A percentile compares a stretch with the other conserved stretches of the same genome.
Evolutionary conservation across 352 stramenopile genomes (phyloP).

Genomic region (Blastocystis sp.): DNA sequence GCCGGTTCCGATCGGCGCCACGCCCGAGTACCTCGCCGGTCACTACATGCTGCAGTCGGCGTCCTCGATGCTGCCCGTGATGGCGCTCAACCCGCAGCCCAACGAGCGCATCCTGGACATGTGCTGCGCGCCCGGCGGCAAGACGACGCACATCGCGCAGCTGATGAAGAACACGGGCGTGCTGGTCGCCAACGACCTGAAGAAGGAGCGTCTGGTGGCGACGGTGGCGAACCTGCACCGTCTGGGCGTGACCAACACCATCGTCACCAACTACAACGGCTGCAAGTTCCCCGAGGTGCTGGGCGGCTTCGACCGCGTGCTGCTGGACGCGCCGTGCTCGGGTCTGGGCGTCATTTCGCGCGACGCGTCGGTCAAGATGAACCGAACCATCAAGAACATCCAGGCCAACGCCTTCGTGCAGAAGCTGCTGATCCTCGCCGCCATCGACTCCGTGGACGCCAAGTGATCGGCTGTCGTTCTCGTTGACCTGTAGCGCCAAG

Average conservation of each 20-base stretch:
- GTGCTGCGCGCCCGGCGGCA: slow-evolving; percentile 94
- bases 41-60: slow-evolving; percentile 99
- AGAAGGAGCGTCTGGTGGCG: slow-evolving; percentile 92
- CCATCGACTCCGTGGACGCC: slow-evolving; percentile 95
- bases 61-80: slow-evolving; percentile 96
- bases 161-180: slow-evolving; percentile 98
- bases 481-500: slow-evolving; percentile 77
- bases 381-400: slow-evolving; percentile 92
- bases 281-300: slow-evolving; percentile 90
- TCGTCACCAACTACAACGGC: slow-evolving; percentile 93
- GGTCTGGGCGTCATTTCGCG: slow-evolving; percentile 95
- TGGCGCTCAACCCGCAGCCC: slow-evolving; percentile 94
- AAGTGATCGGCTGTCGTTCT: slow-evolving; percentile 79
- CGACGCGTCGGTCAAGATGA: slow-evolving; percentile 97
- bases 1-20: slow-evolving; percentile 96
- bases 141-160: slow-evolving; percentile 98
- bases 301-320: slow-evolving; percentile 93
- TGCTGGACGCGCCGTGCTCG: slow-evolving; percentile 97
- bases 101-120: slow-evolving; percentile 96
- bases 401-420: slow-evolving; percentile 91
- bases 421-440: slow-evolving; percentile 97
- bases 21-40: slow-evolving; percentile 97
- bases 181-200: slow-evolving; percentile 98
- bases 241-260: slow-evolving; percentile 95
- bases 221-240: slow-evolving; percentile 98